These are phyloP conservation scores for Casaregolazyma suthepensis DNA, from an alignment of 1,139 yeast species.

Conservation along the genomic window DNA sequence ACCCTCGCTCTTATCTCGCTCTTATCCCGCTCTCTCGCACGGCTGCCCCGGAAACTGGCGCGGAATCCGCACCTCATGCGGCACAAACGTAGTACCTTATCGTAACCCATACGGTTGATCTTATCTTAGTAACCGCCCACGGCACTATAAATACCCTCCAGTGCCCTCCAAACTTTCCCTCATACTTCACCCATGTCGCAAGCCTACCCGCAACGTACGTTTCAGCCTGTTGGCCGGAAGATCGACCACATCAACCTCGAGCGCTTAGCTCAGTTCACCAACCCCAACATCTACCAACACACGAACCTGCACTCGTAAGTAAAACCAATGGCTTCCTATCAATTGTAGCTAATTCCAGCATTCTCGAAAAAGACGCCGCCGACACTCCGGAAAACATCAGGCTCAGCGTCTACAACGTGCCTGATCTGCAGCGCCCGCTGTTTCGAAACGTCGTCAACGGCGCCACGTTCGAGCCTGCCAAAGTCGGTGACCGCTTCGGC, in stretches of 20 bases:
- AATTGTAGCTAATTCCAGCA: neutral
- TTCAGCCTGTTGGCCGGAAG: slow-evolving; percentile 69
- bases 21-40: neutral
- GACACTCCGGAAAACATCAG: slow-evolving; percentile 35
- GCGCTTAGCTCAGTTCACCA: slow-evolving; percentile 70
- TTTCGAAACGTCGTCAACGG: slow-evolving; percentile 60
- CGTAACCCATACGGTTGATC: too few relatives aligned
- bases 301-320: slow-evolving; percentile 64
- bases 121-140: neutral
- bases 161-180: neutral
- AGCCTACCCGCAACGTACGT: slow-evolving; percentile 8
- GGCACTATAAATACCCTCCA: neutral
- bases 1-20: neutral
- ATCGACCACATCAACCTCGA: slow-evolving; percentile 72
- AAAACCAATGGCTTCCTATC: neutral
- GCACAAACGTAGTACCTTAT: neutral
- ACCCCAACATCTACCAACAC: slow-evolving; percentile 59
- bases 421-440: slow-evolving; percentile 65
- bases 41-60: neutral
- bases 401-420: slow-evolving; percentile 57
- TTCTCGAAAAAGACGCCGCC: neutral
- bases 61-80: neutral
- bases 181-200: neutral
- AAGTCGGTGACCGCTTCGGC: slow-evolving; percentile 70
- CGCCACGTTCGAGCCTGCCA: slow-evolving; percentile 50